Evolutionary conservation across 805 yeast genomes (phyloP).

Genomic region (Naumovozyma castellii): DNA sequence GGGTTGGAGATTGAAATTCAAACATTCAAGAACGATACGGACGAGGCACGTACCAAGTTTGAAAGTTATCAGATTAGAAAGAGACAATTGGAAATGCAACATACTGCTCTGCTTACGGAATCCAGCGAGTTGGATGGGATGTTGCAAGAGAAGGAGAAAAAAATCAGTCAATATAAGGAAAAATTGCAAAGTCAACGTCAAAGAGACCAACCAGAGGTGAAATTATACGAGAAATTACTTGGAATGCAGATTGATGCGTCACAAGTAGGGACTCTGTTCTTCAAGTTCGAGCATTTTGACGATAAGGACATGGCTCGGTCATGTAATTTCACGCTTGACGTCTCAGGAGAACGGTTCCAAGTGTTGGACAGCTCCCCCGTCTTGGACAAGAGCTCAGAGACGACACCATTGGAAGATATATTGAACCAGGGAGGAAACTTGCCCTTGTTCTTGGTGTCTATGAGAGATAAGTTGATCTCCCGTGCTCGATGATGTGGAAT

Average conservation of each 20-base stretch:
- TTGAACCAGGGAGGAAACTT: constrained; percentile 14
- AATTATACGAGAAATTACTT: constrained; percentile 41
- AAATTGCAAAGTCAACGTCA: constrained; percentile 36
- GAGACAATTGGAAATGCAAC: constrained; percentile 27
- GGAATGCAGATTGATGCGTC: constrained; percentile 49
- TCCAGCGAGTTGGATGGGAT: constrained; percentile 29
- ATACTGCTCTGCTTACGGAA: constrained; percentile 21
- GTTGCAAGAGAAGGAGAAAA: constrained; percentile 26
- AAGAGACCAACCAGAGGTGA: constrained; percentile 43
- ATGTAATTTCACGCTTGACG: constrained; percentile 38
- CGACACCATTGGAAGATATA: constrained; percentile 4
- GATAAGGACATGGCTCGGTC: constrained; percentile 34
- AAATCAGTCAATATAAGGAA: constrained; percentile 28
- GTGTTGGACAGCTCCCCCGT: constrained; percentile 34
- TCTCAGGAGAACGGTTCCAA: constrained; percentile 34
- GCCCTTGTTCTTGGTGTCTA: constrained; percentile 11
- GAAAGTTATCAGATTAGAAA: constrained; percentile 32
- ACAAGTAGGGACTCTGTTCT: constrained; percentile 36
- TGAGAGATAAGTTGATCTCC: constrained; percentile 11
- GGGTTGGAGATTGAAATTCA: constrained; percentile 26
- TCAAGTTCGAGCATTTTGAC: constrained; percentile 42
- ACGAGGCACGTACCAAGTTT: constrained; percentile 30
- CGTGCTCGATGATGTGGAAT: constrained; percentile 4
- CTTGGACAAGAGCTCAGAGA: constrained; percentile 20
- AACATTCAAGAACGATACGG: constrained; percentile 18